Evolutionary conservation across 164 flowering plant genomes (phyloP).

Genomic region (Magnolia sinica): DNA sequence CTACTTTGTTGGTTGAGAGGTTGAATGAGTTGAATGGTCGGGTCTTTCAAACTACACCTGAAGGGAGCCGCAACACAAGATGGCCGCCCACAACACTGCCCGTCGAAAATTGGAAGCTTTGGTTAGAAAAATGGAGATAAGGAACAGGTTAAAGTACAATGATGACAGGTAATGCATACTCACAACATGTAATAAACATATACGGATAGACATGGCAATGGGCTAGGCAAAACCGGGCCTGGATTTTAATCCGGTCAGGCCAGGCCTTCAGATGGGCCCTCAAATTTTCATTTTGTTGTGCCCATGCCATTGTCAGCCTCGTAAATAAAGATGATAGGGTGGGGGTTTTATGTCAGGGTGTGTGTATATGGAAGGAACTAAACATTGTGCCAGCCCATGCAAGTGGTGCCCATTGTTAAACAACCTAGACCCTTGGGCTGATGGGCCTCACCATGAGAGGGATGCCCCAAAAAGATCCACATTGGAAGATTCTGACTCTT

Average conservation of each 20-base stretch:
- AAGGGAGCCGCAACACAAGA: conserved; percentile 90
- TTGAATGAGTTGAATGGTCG: not conserved
- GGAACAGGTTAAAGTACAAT: not conserved
- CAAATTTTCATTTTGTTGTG: no score
- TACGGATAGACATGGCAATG: no score
- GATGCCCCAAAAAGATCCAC: not conserved
- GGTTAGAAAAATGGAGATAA: not conserved
- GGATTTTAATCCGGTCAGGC: no score
- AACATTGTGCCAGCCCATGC: no score
- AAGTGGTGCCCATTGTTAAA: not conserved
- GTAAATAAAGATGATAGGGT: no score
- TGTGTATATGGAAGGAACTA: no score
- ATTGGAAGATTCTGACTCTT: not conserved
- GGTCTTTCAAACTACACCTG: conserved; percentile 73
- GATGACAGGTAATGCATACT: not conserved
- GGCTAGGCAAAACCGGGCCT: no score
- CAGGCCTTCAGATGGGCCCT: no score
- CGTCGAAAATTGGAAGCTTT: conserved; percentile 1
- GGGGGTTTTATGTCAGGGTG: no score
- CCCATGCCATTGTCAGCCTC: not conserved
- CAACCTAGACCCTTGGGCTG: not conserved
- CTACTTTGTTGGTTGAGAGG: not conserved
- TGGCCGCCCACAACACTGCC: conserved; percentile 92
- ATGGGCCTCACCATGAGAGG: not conserved
- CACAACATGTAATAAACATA: not conserved